phyloP scores from a whole-genome alignment of 225 moss, liverwort and hornwort species.

The Sphagnum tenellum region DNA sequence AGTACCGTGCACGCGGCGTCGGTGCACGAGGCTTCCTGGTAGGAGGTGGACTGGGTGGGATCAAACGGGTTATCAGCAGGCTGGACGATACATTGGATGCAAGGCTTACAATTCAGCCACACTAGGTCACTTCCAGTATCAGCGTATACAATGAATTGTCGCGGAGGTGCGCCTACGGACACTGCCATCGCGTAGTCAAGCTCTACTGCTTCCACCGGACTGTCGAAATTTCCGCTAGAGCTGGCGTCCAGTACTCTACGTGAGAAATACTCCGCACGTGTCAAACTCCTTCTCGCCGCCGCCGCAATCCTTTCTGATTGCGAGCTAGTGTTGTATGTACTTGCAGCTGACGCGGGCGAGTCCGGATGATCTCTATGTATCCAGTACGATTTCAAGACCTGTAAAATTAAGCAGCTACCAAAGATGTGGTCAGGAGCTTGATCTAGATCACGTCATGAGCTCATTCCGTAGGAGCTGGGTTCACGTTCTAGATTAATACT shows the following conservation, averaged over 20 bases:
- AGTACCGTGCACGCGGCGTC: conserved; percentile 11
- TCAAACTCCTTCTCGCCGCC: background rate
- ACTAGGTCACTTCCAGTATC: conserved; percentile 42
- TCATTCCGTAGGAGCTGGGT: too few relatives aligned
- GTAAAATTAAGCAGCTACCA: background rate
- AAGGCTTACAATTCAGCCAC: conserved; percentile 48
- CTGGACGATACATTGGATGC: conserved; percentile 17
- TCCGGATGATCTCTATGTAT: background rate
- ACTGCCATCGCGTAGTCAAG: conserved; percentile 14
- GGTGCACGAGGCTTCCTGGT: conserved; percentile 15
- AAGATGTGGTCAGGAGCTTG: too few relatives aligned
- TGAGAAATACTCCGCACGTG: background rate
- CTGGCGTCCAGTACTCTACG: background rate
- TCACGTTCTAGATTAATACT: too few relatives aligned
- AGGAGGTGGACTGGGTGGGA: conserved; percentile 21
- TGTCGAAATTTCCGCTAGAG: background rate
- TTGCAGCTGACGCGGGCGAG: background rate
- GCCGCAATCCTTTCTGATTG: background rate
- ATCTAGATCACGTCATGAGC: too few relatives aligned
- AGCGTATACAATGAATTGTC: conserved; percentile 1
- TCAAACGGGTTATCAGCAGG: conserved; percentile 15
- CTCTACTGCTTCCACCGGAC: background rate
- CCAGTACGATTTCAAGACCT: background rate
- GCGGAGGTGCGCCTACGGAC: conserved; percentile 14
- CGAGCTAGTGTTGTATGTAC: background rate